Base-by-base conservation (phyloP, 2,329 filamentous ascomycete species). In the Ramichloridium luteum region DNA sequence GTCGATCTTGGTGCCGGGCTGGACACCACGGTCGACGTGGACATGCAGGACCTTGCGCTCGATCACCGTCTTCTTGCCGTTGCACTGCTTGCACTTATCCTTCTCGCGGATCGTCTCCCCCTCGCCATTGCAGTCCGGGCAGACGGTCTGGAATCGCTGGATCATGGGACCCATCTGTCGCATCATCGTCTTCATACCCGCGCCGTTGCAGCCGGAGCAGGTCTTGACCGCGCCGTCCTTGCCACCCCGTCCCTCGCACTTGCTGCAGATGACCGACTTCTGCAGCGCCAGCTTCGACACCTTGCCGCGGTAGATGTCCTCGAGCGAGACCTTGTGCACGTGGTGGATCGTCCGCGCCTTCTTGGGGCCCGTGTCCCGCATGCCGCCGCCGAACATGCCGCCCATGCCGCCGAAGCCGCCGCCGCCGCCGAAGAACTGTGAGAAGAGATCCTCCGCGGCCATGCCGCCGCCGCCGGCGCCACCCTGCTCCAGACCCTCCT, bases 171-270 rank as follows among this genome's bases (percentile, higher is more conserved):
- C 90, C 86, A 98, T 96, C 65, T 98, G 90, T 57, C 92, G 81
- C 90, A 98, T 94, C 88, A 98, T 96, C 25, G 83, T 94, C 80
- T 96, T 96, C 82, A 94, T 93, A 61, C 90, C 90, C 43, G 80
- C 75, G 45, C 90, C 90, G 51, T 93, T 84, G 60, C 90, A 98
- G 53, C 84, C 81, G 25, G 74, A 56, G 62, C 90, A 98, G 52
- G 80, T 82, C 67, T 86, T 88, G 44, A 96, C 88, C n/a, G 90
- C 83, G 43, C 90, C 90, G 45, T 96, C 88, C 68, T 98, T 98
- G 46, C 90, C 90, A 53, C 90, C 90, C 38, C 85, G 76, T 42
- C 90, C 90, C 37, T 90, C 80, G 59, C 90, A 98, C 64, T 86
- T 86, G 45, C 83, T 68, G 69, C 90, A 98, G 61, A 98, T 90